Evolutionary conservation across 805 yeast genomes (phyloP).

Genomic region (Peterozyma toletana): DNA sequence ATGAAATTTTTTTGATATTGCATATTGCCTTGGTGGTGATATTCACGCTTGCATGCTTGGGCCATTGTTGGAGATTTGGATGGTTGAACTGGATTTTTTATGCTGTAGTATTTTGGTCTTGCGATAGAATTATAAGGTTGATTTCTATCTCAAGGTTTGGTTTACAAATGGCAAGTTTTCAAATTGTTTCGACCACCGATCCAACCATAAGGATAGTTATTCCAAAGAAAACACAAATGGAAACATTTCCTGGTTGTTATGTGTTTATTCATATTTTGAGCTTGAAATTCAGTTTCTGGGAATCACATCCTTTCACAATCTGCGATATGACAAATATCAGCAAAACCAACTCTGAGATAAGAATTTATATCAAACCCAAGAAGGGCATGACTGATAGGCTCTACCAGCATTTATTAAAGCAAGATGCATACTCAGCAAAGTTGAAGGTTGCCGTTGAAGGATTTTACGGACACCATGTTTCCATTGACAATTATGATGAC

Average conservation of each 20-base stretch:
- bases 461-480: slow-evolving; percentile 40
- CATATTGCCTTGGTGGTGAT: slow-evolving; percentile 38
- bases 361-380: slow-evolving; percentile 39
- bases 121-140: slow-evolving; percentile 32
- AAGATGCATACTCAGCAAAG: slow-evolving; percentile 20
- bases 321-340: slow-evolving; percentile 10
- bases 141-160: slow-evolving; percentile 24
- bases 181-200: slow-evolving; percentile 10
- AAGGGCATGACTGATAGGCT: slow-evolving; percentile 40
- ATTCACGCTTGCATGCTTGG: slow-evolving; percentile 40
- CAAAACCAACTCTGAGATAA: slow-evolving; percentile 25
- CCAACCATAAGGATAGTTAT: slow-evolving; percentile 19
- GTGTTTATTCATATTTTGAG: slow-evolving; percentile 43
- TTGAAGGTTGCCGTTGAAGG: slow-evolving; percentile 43
- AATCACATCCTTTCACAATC: slow-evolving; percentile 59
- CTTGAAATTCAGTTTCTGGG: slow-evolving; percentile 40
- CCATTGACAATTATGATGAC: slow-evolving; percentile 36
- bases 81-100: slow-evolving; percentile 33
- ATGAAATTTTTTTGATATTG: slow-evolving; percentile 35
- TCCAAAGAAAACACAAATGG: slow-evolving; percentile 39
- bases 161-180: slow-evolving; percentile 10
- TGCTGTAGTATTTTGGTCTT: slow-evolving; percentile 30
- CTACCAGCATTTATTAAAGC: slow-evolving; percentile 17
- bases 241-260: slow-evolving; percentile 49
- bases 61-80: slow-evolving; percentile 32